Conservation (phyloP, 139 green algal genomes). For the Chlorella sp. region DNA sequence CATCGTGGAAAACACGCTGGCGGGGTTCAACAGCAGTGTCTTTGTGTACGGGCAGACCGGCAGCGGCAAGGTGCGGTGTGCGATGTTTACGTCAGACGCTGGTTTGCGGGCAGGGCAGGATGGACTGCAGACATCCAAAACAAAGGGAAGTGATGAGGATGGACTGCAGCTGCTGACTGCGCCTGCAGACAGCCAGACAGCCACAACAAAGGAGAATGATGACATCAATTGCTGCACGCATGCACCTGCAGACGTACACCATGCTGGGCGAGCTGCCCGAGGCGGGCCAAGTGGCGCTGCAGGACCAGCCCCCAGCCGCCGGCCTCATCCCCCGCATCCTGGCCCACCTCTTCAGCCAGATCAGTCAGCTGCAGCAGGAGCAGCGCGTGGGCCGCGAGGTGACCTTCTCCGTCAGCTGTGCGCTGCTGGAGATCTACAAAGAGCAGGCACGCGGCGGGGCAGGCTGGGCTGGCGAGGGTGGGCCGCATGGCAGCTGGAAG, state of each 20-base stretch:
- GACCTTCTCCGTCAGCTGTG: slow-evolving; percentile 29
- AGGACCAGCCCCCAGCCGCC: slow-evolving; percentile 24
- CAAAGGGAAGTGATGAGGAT: too few species aligned
- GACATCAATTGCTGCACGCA: too few species aligned
- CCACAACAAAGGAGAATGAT: too few species aligned
- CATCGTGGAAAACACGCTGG: slow-evolving; percentile 78
- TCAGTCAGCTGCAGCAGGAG: slow-evolving; percentile 60
- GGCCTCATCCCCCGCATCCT: slow-evolving; percentile 89
- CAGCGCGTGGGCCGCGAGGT: slow-evolving; percentile 5
- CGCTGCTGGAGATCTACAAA: slow-evolving; percentile 96
- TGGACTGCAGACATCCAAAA: too few species aligned
- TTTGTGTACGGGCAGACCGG: slow-evolving; percentile 81
- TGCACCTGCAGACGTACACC: slow-evolving; percentile 63
- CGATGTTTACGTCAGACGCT: background rate
- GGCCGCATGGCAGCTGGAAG: background rate
- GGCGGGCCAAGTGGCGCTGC: background rate
- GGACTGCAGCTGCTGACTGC: too few species aligned
- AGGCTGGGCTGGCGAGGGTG: background rate
- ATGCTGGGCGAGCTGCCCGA: slow-evolving; percentile 67
- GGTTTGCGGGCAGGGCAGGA: background rate
- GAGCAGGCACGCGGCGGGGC: slow-evolving; percentile 62
- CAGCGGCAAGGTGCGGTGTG: slow-evolving; percentile 54
- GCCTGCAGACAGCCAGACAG: too few species aligned
- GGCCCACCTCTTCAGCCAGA: slow-evolving; percentile 80
- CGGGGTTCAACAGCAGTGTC: slow-evolving; percentile 78